Conservation (phyloP, 164 flowering plant species). For the Vitis amurensis region DNA sequence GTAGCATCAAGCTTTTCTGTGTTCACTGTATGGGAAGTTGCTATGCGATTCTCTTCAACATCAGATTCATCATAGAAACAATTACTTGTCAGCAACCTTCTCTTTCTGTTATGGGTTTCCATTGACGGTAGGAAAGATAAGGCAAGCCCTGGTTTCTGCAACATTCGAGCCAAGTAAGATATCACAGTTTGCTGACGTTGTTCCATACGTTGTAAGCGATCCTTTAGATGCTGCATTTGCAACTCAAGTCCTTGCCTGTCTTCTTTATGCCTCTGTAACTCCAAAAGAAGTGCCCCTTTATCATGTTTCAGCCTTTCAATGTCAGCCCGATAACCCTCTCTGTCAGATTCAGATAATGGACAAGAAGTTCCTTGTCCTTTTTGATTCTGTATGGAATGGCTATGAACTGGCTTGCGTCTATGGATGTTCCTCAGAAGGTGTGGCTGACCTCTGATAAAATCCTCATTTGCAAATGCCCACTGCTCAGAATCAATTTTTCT, state of each 20-base stretch:
- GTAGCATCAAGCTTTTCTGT: constrained; percentile 24
- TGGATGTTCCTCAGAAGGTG: constrained; percentile 58
- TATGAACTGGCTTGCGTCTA: constrained; percentile 72
- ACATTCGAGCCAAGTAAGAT: constrained; percentile 28
- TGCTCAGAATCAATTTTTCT: constrained; percentile 68
- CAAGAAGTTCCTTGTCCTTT: constrained; percentile 29
- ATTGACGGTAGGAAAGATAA: constrained; percentile 21
- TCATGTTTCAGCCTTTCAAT: constrained; percentile 48
- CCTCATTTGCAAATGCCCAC: constrained; percentile 81
- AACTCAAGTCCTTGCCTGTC: constrained; percentile 33
- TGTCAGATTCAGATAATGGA: constrained; percentile 49
- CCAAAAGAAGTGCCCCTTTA: constrained; percentile 33
- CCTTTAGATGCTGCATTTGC: constrained; percentile 33
- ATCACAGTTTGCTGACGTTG: constrained; percentile 35
- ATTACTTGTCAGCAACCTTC: constrained; percentile 44
- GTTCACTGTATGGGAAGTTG: constrained; percentile 15
- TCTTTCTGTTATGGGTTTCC: constrained; percentile 46
- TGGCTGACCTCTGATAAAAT: constrained; percentile 58
- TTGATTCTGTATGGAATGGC: constrained; percentile 52
- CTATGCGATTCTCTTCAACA: constrained; percentile 24
- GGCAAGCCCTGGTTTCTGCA: constrained; percentile 41
- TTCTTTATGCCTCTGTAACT: constrained; percentile 37
- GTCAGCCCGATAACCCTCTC: constrained; percentile 37
- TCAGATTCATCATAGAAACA: constrained; percentile 26
- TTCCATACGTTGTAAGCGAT: constrained; percentile 35